Evolutionary conservation across 2,329 filamentous ascomycete genomes (phyloP), one percentile per base, ranked within the genome.

Genomic region (Colletotrichum siamense): DNA sequence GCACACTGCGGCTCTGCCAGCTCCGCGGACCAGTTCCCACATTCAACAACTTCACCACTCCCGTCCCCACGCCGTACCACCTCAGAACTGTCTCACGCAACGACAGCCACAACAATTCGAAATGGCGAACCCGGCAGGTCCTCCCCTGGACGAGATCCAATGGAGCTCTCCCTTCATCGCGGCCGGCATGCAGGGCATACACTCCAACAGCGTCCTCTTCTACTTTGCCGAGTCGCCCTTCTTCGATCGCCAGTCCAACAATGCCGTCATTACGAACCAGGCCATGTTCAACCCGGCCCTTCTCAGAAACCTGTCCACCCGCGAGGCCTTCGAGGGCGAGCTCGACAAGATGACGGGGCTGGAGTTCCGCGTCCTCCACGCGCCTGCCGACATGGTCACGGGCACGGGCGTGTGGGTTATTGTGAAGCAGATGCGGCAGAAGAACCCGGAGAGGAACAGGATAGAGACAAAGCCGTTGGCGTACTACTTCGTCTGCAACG

Each of bases 401-500:
- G 91, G 91, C n/a, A 93, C 92, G 0, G 92, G 92, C 32, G 91
- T 94, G 10, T 94, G 92, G 92, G 91, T 94, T 32, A 93, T 94
- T 79, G 89, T 92, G 80, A 94, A 94, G 86, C 92, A 94, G 84
- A 92, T 89, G 30, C 86, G 92, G 66, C 87, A 90, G 76, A 92
- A 93, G 84, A 86, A 88, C 16, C 86, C 88, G 55, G 86, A 87
- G 7, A 85, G 87, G 16, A 89, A 91, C 30, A 39, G 71, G 28
- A 91, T 93, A 78, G 91, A 93, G 76, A 87, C 94, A 30, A 89
- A 84, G 3, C 87, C 94, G 0, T 89, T 92, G 52, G 86, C 89
- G 6, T 89, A 89, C 4, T 94, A 94, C 81, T 94, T 93, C 80
- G 88, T 94, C 4, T 88, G 93, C 1, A 92, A 92, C 1, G 91